These are phyloP conservation scores for Maudiozyma serrabonitensis DNA, from an alignment of 805 yeast species.

Conservation along the genomic window DNA sequence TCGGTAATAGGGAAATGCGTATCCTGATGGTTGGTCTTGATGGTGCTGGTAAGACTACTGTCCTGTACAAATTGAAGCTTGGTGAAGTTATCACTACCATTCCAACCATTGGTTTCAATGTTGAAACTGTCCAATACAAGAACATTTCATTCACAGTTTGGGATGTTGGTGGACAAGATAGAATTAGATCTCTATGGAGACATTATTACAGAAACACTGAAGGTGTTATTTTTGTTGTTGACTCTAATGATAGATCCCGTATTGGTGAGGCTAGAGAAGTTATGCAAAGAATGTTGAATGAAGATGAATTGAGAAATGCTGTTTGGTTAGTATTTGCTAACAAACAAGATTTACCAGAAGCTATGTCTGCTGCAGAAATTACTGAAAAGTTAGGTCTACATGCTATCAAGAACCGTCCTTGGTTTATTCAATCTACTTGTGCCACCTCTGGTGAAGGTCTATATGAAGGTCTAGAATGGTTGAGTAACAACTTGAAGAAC, in stretches of 20 bases:
- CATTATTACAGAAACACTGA: conserved; percentile 98
- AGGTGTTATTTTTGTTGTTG: conserved; percentile 96
- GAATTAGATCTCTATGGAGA: conserved; percentile 98
- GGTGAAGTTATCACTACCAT: conserved; percentile 95
- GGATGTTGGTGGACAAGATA: conserved; percentile 99
- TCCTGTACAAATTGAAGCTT: conserved; percentile 85
- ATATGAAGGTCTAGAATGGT: conserved; percentile 97
- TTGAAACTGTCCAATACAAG: conserved; percentile 94
- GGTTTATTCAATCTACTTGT: conserved; percentile 98
- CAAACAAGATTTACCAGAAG: conserved; percentile 98
- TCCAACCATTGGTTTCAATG: conserved; percentile 96
- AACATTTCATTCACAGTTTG: conserved; percentile 94
- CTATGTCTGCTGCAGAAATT: conserved; percentile 98
- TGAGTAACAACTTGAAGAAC: conserved; percentile 81
- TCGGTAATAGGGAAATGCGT: conserved; percentile 97
- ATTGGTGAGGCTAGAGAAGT: conserved; percentile 97
- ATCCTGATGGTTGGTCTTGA: conserved; percentile 97
- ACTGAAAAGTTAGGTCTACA: conserved; percentile 95
- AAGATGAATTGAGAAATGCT: conserved; percentile 96
- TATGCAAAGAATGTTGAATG: conserved; percentile 95
- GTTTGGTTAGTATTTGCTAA: conserved; percentile 91
- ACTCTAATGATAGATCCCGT: conserved; percentile 97
- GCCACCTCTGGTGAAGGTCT: conserved; percentile 99
- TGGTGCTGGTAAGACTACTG: conserved; percentile 98
- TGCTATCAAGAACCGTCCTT: conserved; percentile 96